Conservation (phyloP, 352 stramenopile species). For the Globisporangium orthogonon region DNA sequence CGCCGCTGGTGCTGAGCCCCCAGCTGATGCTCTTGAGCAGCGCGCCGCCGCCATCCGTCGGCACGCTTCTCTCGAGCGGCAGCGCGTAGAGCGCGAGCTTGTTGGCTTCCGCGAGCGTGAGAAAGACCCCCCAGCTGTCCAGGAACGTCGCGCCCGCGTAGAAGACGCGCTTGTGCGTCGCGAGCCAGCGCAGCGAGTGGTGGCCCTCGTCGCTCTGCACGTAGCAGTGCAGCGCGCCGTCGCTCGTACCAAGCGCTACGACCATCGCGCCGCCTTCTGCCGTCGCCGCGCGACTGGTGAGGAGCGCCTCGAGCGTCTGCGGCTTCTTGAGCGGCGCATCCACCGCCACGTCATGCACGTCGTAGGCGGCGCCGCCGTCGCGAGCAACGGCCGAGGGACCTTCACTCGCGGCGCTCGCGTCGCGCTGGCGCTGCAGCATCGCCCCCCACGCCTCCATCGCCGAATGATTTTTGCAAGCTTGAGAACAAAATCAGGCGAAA, state of each 20-base stretch:
- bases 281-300: conserved; percentile 31
- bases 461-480: background rate
- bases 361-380: conserved; percentile 23
- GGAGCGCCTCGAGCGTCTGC: conserved; percentile 37
- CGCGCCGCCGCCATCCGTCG: conserved; percentile 23
- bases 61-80: conserved; percentile 43
- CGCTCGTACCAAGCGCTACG: conserved; percentile 48
- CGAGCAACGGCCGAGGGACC: background rate
- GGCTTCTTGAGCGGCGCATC: conserved; percentile 55
- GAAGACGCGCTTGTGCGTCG: conserved; percentile 57
- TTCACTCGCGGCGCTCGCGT: background rate
- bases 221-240: conserved; percentile 56
- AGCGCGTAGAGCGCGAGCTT: conserved; percentile 58
- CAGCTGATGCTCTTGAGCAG: conserved; percentile 12
- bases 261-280: conserved; percentile 31
- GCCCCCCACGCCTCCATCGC: conserved; percentile 5
- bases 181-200: conserved; percentile 37
- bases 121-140: conserved; percentile 62
- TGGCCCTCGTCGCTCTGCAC: conserved; percentile 12
- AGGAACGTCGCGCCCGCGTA: conserved; percentile 46
- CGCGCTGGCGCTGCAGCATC: conserved; percentile 7
- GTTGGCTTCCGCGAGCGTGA: conserved; percentile 36
- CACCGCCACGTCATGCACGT: conserved; percentile 34
- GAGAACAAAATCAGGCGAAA: background rate
- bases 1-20: conserved; percentile 5